phyloP scores from a whole-genome alignment of 2,329 filamentous ascomycete species.

The Xylaria sp. region DNA sequence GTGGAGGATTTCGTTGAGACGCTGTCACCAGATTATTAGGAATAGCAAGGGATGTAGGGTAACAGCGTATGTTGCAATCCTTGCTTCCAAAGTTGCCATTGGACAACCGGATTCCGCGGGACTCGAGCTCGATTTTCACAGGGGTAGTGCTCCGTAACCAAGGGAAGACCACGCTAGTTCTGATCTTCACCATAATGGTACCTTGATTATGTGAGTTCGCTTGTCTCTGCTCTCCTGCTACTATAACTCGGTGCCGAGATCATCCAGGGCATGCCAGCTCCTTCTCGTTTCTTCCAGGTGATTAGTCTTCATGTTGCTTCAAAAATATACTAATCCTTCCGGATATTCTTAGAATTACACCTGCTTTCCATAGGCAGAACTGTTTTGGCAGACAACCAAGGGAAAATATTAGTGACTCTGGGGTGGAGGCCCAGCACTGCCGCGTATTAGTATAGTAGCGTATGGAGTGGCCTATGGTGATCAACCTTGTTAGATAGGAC shows the following conservation, averaged over 20 bases:
- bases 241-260: background rate
- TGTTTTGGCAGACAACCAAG: background rate
- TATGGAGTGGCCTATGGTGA: background rate
- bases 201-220: background rate
- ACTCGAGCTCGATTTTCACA: conserved; percentile 7
- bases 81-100: conserved; percentile 31
- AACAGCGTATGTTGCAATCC: conserved; percentile 31
- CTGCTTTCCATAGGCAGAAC: background rate
- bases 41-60: conserved; percentile 15
- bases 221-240: background rate
- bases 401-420: conserved; percentile 2
- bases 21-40: conserved; percentile 22
- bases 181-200: background rate
- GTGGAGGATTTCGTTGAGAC: conserved; percentile 9
- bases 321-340: background rate
- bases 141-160: background rate
- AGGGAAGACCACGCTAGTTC: background rate
- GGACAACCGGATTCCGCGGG: conserved; percentile 24
- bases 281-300: background rate
- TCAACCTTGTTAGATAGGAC: background rate
- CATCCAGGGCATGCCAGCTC: background rate
- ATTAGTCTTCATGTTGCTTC: background rate
- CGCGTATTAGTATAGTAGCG: background rate
- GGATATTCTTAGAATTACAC: background rate
- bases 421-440: conserved; percentile 10